Base-by-base conservation (phyloP, 441 rosid genomes). In the Adansonia gregorii region DNA sequence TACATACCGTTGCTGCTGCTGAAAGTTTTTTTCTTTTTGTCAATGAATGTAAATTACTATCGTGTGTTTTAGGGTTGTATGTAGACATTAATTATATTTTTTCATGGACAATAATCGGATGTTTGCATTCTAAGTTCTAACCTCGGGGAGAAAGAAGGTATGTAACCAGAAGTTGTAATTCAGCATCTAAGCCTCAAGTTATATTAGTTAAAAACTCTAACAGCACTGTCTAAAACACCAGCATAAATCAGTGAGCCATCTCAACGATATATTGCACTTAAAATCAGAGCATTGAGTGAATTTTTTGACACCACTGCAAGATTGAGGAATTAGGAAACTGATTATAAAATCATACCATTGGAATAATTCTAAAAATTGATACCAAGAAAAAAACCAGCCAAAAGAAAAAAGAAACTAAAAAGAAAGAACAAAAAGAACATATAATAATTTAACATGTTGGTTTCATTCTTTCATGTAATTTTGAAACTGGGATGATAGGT, bases 231-330 rank as follows among this genome's bases (percentile, higher is more conserved):
- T 73, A 84, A 88, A 72, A 88, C 86, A 15, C 86, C 86, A 59
- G 86, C 70, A 80, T 85, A 88, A 35, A 88, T 76, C 75, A 86
- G 80, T 51, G 56, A 74, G 54, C 91, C 84, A 61, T 86, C 85
- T 22, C 91, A 86, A 4, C 89, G 86, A 83, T 83, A 88, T 78
- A 83, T 81, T 48, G 87, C 91, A 82, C 83, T 85, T 43, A 89
- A 85, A 73, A 88, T 82, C 49, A 85, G 85, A 69, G 89, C 89
- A 4, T 71, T 0, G 56, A 88, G 88, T 7, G 78, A 39, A 20
- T 88, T 89, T 79, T 81, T 82, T 6, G 91, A 89, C 78, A 78
- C 91, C 91, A 88, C 91, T 88, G 85, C 79, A 81, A 68, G 35
- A 73, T 65, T 0, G 8, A 41, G 10, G n/a, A 14, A 2, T n/a